phyloP scores from a whole-genome alignment of 148 eudicot genomes.

The Silene latifolia region DNA sequence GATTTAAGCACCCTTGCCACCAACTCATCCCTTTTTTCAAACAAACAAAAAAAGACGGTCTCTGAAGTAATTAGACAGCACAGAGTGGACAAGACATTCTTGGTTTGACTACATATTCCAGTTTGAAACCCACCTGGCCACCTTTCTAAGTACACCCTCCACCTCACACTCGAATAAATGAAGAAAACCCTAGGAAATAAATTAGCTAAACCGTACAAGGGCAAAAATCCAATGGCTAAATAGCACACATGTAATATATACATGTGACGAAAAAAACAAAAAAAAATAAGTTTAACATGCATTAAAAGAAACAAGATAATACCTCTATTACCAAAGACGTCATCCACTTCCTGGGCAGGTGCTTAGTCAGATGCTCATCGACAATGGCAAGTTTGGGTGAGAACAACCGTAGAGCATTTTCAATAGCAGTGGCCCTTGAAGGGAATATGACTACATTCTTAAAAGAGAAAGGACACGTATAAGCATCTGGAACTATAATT shows the following conservation, averaged over 20 bases:
- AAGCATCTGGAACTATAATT: conserved; percentile 14
- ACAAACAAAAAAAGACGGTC: background rate
- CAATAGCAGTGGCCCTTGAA: conserved; percentile 92
- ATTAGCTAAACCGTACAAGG: background rate
- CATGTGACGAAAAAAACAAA: background rate
- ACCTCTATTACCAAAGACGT: conserved; percentile 85
- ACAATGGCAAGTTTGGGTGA: conserved; percentile 94
- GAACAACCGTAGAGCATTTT: conserved; percentile 75
- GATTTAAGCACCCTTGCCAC: background rate
- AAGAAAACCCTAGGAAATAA: background rate
- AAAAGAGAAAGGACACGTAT: conserved; percentile 17
- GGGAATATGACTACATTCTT: conserved; percentile 91
- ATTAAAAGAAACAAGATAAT: conserved; percentile 19
- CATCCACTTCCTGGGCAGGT: conserved; percentile 87
- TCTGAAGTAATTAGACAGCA: background rate
- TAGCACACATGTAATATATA: background rate
- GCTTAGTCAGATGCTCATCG: conserved; percentile 72
- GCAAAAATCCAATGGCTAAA: background rate
- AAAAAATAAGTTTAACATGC: background rate
- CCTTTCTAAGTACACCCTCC: background rate
- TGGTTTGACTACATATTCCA: no score
- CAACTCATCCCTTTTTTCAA: background rate
- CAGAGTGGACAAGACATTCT: background rate
- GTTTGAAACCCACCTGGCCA: background rate
- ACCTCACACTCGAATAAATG: background rate